Evolutionary conservation across 2,329 filamentous ascomycete species (phyloP).

Genomic region (Aspergillus jensenii): DNA sequence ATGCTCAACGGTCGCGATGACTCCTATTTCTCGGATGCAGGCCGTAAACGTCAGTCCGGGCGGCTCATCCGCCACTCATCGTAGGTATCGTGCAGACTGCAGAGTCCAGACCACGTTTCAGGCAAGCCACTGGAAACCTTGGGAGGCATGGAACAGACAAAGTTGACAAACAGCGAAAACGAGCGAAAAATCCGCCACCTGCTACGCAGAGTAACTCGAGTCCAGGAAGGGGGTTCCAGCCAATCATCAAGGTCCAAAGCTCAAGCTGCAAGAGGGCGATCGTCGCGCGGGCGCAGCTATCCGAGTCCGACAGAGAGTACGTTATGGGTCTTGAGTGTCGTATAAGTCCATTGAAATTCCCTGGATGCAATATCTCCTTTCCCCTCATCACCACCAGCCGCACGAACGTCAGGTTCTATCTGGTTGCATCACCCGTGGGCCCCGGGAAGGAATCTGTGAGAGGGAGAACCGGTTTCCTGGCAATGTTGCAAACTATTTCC

Average conservation of each 20-base stretch:
- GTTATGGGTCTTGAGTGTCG: neutral
- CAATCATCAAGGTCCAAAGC: too few relatives aligned
- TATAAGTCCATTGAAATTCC: neutral
- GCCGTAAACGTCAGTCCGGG: too few relatives aligned
- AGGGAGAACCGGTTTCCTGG: too few relatives aligned
- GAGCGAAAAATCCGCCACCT: neutral
- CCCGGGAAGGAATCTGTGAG: too few relatives aligned
- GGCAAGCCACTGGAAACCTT: neutral
- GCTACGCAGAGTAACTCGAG: too few relatives aligned
- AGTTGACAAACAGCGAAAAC: neutral
- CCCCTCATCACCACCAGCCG: too few relatives aligned
- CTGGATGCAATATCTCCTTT: neutral
- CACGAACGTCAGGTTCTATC: too few relatives aligned
- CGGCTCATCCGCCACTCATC: neutral
- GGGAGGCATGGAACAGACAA: neutral
- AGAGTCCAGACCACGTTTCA: neutral
- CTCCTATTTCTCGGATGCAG: too few relatives aligned
- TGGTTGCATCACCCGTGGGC: too few relatives aligned
- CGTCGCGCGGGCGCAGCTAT: neutral
- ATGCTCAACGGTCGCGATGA: too few relatives aligned
- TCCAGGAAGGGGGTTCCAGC: too few relatives aligned
- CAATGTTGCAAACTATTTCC: too few relatives aligned
- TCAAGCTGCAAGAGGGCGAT: neutral
- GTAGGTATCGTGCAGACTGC: neutral
- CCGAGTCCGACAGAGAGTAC: neutral